Evolutionary conservation across 2,329 filamentous ascomycete species (phyloP).

Genomic region (Alternaria viburni): DNA sequence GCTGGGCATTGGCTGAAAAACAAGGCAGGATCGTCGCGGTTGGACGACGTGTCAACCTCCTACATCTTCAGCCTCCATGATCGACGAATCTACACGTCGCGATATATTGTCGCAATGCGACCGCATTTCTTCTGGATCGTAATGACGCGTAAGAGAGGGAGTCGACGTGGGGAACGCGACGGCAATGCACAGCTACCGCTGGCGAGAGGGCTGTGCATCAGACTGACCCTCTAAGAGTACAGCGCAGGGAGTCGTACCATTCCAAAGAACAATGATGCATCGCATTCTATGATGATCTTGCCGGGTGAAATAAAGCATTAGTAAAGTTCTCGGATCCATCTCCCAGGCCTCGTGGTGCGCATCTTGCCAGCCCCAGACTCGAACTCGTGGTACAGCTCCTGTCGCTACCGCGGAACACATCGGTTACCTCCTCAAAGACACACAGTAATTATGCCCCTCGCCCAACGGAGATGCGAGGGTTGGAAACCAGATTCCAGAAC

Average conservation of each 20-base stretch:
- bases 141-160: background rate
- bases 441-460: background rate
- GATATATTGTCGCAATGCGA: fast-evolving
- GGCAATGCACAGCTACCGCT: background rate
- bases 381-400: background rate
- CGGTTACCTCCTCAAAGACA: background rate
- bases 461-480: background rate
- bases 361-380: background rate
- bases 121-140: background rate
- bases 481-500: background rate
- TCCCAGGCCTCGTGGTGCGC: background rate
- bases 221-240: background rate
- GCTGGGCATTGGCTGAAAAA: slow-evolving; percentile 2
- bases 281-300: background rate
- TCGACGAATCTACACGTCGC: background rate
- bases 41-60: background rate
- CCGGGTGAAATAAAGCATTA: fast-evolving
- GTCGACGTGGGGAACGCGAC: background rate
- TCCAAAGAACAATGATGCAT: background rate
- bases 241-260: background rate
- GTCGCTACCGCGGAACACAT: background rate
- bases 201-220: background rate
- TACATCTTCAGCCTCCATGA: background rate
- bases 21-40: slow-evolving; percentile 1
- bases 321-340: background rate